Evolutionary conservation across 805 yeast species (phyloP).

Genomic region (Metschnikowia drakensbergensis): DNA sequence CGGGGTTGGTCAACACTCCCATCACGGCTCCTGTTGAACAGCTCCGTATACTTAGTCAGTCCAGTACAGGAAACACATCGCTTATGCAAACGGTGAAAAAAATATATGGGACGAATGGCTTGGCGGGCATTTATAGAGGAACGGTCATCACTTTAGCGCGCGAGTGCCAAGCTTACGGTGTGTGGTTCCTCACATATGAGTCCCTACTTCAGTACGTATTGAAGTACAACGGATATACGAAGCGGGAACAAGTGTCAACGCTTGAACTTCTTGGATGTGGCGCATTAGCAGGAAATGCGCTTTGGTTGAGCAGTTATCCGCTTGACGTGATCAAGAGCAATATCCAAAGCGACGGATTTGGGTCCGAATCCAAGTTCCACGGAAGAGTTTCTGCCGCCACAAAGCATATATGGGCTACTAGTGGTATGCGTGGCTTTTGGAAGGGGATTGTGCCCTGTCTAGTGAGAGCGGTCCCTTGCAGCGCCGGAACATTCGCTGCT

Average conservation of each 20-base stretch:
- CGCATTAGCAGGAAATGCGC: constrained; percentile 64
- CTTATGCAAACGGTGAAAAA: constrained; percentile 36
- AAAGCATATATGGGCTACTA: constrained; percentile 34
- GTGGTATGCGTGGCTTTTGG: constrained; percentile 56
- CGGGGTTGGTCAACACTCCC: constrained; percentile 64
- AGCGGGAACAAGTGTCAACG: constrained; percentile 49
- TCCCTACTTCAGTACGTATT: constrained; percentile 43
- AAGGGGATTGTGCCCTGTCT: constrained; percentile 59
- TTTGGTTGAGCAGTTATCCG: constrained; percentile 58
- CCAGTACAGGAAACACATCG: constrained; percentile 33
- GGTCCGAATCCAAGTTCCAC: constrained; percentile 38
- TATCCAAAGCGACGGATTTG: constrained; percentile 53
- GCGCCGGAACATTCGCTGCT: constrained; percentile 75
- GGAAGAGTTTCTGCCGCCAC: constrained; percentile 38
- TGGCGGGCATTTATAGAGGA: constrained; percentile 54
- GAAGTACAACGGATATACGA: constrained; percentile 29
- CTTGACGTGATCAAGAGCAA: constrained; percentile 49
- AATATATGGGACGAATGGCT: constrained; percentile 44
- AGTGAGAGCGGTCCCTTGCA: constrained; percentile 58
- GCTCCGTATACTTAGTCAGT: constrained; percentile 57
- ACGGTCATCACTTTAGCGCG: constrained; percentile 49
- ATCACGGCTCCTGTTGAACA: constrained; percentile 66
- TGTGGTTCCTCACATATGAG: constrained; percentile 69
- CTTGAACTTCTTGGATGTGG: constrained; percentile 55
- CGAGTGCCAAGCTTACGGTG: constrained; percentile 71